Conservation (phyloP, 176 grass and related monocot genomes). For the Paspalum vaginatum region DNA sequence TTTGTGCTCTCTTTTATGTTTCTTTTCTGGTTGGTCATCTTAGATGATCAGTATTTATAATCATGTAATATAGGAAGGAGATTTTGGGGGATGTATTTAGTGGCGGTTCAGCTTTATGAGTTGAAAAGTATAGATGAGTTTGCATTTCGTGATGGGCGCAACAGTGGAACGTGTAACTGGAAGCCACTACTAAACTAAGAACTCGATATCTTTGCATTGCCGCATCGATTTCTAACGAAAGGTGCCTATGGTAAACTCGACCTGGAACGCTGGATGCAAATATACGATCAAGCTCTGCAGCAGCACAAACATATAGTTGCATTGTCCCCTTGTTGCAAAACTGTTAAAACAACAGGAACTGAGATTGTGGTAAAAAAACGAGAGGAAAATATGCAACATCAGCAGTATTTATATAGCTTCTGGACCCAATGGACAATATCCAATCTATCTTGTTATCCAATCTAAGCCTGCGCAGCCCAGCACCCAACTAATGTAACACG, state of each 20-base stretch:
- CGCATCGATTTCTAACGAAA: background rate
- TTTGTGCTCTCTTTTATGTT: background rate
- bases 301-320: too few species aligned
- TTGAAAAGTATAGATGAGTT: conserved; percentile 15
- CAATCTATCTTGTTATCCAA: background rate
- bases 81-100: conserved; percentile 23
- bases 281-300: background rate
- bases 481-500: background rate
- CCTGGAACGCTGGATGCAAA: background rate
- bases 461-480: background rate
- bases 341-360: too few species aligned
- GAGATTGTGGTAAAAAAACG: background rate
- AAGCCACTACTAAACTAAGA: background rate
- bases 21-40: background rate
- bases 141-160: background rate
- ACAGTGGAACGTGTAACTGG: background rate
- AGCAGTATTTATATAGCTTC: background rate
- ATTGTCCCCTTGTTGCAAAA: too few species aligned
- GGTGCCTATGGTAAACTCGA: background rate
- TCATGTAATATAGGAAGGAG: conserved; percentile 17
- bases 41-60: conserved; percentile 32
- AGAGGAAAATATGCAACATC: background rate
- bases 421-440: background rate
- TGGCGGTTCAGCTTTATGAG: background rate
- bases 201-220: too few species aligned